Conservation (phyloP, 371 early-diverging fungal species). For the Rhizomucor pusillus region DNA sequence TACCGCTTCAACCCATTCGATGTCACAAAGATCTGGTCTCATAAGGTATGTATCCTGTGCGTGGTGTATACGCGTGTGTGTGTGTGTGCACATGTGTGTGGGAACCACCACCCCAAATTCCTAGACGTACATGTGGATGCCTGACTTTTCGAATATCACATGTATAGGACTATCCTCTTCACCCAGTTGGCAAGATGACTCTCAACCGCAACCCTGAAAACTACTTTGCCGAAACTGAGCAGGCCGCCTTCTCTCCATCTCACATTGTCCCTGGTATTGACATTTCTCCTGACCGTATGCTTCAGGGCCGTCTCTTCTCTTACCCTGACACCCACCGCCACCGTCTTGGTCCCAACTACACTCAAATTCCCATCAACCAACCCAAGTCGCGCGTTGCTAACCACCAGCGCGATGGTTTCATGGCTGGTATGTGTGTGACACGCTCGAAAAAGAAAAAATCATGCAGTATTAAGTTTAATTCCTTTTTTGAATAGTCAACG, state of each 20-base stretch:
- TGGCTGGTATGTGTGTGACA: conserved; percentile 26
- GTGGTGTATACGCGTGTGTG: too few relatives aligned
- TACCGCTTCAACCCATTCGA: conserved; percentile 81
- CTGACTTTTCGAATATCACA: conserved; percentile 2
- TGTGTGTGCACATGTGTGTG: too few relatives aligned
- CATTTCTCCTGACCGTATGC: conserved; percentile 67
- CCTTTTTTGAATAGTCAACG: conserved; percentile 33
- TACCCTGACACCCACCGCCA: conserved; percentile 80
- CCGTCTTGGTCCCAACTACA: conserved; percentile 74
- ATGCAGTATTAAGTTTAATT: conserved; percentile 1
- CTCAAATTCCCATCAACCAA: conserved; percentile 72
- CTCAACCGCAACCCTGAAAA: conserved; percentile 77
- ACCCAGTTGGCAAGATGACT: conserved; percentile 67
- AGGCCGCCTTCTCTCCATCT: conserved; percentile 75
- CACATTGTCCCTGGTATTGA: conserved; percentile 78
- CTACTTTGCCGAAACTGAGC: conserved; percentile 83
- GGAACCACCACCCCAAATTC: conserved; percentile 30
- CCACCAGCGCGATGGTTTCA: conserved; percentile 77
- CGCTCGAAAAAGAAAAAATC: conserved; percentile 1
- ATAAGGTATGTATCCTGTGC: conserved; percentile 35
- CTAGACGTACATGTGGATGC: conserved; percentile 41
- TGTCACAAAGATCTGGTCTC: conserved; percentile 83
- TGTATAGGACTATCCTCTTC: conserved; percentile 28
- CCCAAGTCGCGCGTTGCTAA: conserved; percentile 47
- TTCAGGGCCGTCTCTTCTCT: conserved; percentile 77